Percentiles rank a stretch among this genome's conserved stretches.
These are phyloP conservation scores for Striga asiatica DNA, from an alignment of 257 asterid species.

Conservation along the genomic window DNA sequence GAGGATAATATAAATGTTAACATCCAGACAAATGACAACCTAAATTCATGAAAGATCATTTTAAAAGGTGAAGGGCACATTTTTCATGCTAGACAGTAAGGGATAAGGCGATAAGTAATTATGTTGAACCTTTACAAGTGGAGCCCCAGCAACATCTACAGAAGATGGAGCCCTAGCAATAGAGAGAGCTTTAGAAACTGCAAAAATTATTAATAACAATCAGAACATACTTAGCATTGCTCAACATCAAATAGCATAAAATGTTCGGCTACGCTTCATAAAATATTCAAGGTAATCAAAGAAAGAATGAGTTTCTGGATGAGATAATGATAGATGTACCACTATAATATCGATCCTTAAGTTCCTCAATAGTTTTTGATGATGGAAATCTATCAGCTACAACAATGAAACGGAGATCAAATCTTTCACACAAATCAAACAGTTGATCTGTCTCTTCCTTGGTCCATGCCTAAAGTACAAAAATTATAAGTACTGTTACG, in stretches of 20 bases:
- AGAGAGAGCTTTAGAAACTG: constrained; percentile 65
- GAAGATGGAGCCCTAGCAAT: constrained; percentile 69
- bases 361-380: constrained; percentile 77
- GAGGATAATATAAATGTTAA: constrained; percentile 14
- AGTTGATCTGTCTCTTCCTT: constrained; percentile 89
- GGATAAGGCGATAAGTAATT: neutral
- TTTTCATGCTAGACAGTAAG: neutral
- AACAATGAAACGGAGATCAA: constrained; percentile 83
- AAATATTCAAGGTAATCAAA: constrained; percentile 6
- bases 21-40: neutral
- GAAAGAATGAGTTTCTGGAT: constrained; percentile 1
- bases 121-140: constrained; percentile 59
- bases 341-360: constrained; percentile 75
- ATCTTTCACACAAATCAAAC: constrained; percentile 80
- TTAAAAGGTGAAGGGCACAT: neutral
- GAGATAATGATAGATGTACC: constrained; percentile 31
- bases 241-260: constrained; percentile 8
- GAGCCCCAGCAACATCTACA: constrained; percentile 52
- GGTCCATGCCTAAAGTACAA: constrained; percentile 63
- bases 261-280: neutral
- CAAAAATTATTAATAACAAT: constrained; percentile 3
- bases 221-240: constrained; percentile 9
- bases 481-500: constrained; percentile 2
- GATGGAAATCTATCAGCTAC: constrained; percentile 87
- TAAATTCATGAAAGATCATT: neutral